phyloP scores from a whole-genome alignment of 441 rosid species.

The Brassica hybrid region DNA sequence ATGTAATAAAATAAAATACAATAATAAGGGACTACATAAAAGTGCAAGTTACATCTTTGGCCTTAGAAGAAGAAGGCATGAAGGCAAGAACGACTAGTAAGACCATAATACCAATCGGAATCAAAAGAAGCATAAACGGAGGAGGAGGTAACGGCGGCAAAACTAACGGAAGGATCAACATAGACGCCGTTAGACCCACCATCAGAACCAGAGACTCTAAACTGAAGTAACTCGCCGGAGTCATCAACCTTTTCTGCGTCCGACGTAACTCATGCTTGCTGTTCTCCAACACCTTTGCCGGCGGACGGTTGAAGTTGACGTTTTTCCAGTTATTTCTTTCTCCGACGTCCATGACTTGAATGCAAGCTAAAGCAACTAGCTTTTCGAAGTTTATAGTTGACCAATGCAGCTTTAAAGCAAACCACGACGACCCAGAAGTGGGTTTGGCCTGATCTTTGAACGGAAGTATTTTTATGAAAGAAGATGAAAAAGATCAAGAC shows the following conservation, averaged over 20 bases:
- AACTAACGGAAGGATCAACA: conserved; percentile 80
- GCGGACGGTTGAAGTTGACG: conserved; percentile 8
- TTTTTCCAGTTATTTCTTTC: conserved; percentile 20
- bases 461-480: conserved; percentile 2
- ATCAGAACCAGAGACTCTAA: conserved; percentile 68
- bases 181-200: conserved; percentile 67
- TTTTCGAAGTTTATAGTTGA: background rate
- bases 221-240: conserved; percentile 62
- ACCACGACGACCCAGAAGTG: conserved; percentile 7
- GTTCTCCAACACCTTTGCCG: conserved; percentile 11
- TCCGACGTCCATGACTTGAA: background rate
- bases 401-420: conserved; percentile 34
- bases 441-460: background rate
- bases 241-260: conserved; percentile 53
- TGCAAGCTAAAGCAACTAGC: background rate
- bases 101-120: conserved; percentile 76
- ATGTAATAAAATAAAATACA: background rate
- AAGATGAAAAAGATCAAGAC: conserved; percentile 8
- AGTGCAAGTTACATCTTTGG: conserved; percentile 52
- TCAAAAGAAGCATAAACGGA: conserved; percentile 79
- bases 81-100: conserved; percentile 77
- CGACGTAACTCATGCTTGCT: conserved; percentile 35
- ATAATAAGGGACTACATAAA: conserved; percentile 43
- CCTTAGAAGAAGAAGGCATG: conserved; percentile 61
- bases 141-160: conserved; percentile 95